Base-by-base conservation (phyloP, 2,329 filamentous ascomycete species). In the Curvularia sp. region DNA sequence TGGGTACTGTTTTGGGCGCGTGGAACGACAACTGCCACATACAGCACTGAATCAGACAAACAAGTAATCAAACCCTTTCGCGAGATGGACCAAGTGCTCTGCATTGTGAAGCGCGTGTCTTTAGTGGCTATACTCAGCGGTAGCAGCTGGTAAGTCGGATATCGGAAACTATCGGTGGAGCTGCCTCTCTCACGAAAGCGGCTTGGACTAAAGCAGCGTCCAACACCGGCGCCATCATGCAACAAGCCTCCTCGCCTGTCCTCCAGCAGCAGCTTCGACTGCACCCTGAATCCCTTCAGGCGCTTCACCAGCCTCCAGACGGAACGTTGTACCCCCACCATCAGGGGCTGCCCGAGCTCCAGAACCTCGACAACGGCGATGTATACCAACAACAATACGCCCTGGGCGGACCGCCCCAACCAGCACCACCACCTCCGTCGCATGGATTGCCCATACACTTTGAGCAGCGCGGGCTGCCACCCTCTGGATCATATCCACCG, bases 331-430 rank as follows among this genome's bases (percentile, higher is more conserved):
- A 69, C 49, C 53, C 60, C 10, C 60, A 65, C 30, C 56, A 61
- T 7, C 64, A 64, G 38, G 35, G 67, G 63, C 80, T 65, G 68
- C 78, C 66, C 13, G 61, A 67, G 52, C 73, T 83, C 26, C 75
- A 78, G 60, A 68, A 66, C 50, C 76, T 83, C 57, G 78, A 81
- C 56, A 60, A 64, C 22, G 67, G 55, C 63, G 62, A 67, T 31
- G 62, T 75, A 53, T 65, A 61, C 54, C 63, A 64, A 10, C 66
- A 64, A 24, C 61, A 61, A 13, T 65, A 68, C 52, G 58, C 60
- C 49, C 52, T 73, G 49, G 58, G 55, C 57, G 66, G 57, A 13
- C 55, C 66, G 51, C 57, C 62, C 43, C 69, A 68, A 46, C 60
- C 30, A 31, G 5, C 61, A 33, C 31, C 61, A 49, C 69, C 64